These are phyloP conservation scores for Trichoderma atroviride DNA, from an alignment of 2,329 filamentous ascomycete genomes.

Conservation along the genomic window DNA sequence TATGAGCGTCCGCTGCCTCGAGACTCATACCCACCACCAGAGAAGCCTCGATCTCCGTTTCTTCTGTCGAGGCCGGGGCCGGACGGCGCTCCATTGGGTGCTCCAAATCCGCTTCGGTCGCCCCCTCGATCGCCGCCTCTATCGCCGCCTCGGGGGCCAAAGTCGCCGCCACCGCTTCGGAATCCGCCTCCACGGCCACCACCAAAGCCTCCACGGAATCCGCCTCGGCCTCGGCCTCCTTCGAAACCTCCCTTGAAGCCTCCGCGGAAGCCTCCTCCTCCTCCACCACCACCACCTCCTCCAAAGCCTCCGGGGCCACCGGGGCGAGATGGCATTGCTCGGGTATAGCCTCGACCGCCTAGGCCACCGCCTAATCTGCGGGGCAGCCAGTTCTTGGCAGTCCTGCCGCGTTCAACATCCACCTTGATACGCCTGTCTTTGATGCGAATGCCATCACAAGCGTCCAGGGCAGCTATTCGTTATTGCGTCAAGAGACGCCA, in stretches of 20 bases:
- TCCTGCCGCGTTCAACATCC: conserved; percentile 94
- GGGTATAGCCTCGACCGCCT: conserved; percentile 91
- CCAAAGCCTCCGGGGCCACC: conserved; percentile 64
- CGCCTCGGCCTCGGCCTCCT: conserved; percentile 56
- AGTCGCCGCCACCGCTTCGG: conserved; percentile 47
- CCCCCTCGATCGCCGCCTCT: conserved; percentile 42
- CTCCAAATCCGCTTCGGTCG: conserved; percentile 53
- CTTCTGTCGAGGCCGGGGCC: conserved; percentile 58
- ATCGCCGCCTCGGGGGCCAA: conserved; percentile 41
- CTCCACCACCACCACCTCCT: conserved; percentile 48
- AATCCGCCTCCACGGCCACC: conserved; percentile 33
- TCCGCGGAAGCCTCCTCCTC: conserved; percentile 50
- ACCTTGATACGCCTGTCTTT: conserved; percentile 90
- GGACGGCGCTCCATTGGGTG: conserved; percentile 62
- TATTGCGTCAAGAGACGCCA: conserved; percentile 59
- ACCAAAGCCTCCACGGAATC: conserved; percentile 51
- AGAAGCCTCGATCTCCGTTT: conserved; percentile 46
- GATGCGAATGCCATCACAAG: conserved; percentile 84
- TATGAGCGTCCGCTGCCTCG: conserved; percentile 59
- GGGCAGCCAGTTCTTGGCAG: conserved; percentile 91
- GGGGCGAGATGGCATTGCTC: conserved; percentile 72
- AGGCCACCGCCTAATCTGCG: conserved; percentile 88
- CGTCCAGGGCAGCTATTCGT: conserved; percentile 83
- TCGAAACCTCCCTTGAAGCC: conserved; percentile 48
- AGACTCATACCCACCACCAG: conserved; percentile 58